Percentiles rank a stretch among this genome's conserved stretches.
Conservation (phyloP, 1,139 yeast species). For the Debaryomycetaceae sp. region DNA sequence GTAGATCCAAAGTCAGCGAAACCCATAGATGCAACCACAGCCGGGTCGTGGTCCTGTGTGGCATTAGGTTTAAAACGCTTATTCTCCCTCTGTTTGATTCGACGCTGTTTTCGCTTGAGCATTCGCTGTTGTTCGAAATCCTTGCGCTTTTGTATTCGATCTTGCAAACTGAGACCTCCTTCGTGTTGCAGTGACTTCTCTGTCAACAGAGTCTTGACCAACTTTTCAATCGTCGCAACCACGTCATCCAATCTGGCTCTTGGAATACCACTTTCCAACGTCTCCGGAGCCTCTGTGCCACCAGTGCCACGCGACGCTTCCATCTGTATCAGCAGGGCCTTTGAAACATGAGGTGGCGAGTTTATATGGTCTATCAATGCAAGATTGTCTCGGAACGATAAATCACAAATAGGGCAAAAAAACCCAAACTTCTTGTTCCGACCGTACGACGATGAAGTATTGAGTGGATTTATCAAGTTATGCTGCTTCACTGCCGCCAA, state of each 20-base stretch:
- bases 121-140: conserved; percentile 38
- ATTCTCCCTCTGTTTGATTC: conserved; percentile 15
- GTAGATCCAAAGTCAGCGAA: conserved; percentile 47
- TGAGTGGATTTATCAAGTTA: conserved; percentile 30
- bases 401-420: conserved; percentile 73
- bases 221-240: conserved; percentile 28
- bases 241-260: conserved; percentile 32
- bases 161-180: conserved; percentile 25
- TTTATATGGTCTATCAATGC: conserved; percentile 82
- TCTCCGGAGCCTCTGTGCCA: conserved; percentile 23
- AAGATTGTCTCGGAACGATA: conserved; percentile 77
- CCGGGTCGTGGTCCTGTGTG: conserved; percentile 14
- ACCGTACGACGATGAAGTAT: conserved; percentile 16
- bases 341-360: conserved; percentile 54
- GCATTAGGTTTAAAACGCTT: conserved; percentile 2
- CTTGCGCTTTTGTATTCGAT: conserved; percentile 42
- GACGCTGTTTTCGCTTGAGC: conserved; percentile 23
- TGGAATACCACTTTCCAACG: conserved; percentile 30
- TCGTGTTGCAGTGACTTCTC: conserved; percentile 7
- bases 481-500: conserved; percentile 32
- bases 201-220: conserved; percentile 24
- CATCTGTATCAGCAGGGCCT: conserved; percentile 23
- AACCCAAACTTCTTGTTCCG: conserved; percentile 72
- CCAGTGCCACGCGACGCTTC: conserved; percentile 25
- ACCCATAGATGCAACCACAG: conserved; percentile 54